Conservation (phyloP, 495 filamentous ascomycete genomes). For the Aspergillus sclerotioniger region DNA sequence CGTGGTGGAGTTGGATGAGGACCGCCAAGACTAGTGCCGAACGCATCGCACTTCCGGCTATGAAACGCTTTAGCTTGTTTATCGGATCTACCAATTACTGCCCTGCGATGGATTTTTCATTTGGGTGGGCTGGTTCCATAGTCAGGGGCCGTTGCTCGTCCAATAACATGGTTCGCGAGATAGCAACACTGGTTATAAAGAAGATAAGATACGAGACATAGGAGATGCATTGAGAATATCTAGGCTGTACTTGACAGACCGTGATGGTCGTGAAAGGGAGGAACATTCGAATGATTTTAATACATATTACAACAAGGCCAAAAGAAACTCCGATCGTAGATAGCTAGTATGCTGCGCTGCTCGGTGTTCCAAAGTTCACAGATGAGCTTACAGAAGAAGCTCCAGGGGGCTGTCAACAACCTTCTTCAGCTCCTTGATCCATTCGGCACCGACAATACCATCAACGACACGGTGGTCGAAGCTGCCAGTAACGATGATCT, state of each 20-base stretch:
- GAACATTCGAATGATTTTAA: slow-evolving; percentile 36
- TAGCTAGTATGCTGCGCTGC: slow-evolving; percentile 15
- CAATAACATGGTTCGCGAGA: no score
- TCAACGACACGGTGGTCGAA: slow-evolving; percentile 97
- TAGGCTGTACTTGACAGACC: slow-evolving; percentile 36
- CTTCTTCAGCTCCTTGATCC: slow-evolving; percentile 96
- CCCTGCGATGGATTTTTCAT: no score
- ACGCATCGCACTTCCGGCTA: not conserved
- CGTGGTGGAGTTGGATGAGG: slow-evolving; percentile 9
- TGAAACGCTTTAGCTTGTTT: slow-evolving; percentile 1
- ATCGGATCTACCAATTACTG: not conserved
- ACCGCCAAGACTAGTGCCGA: slow-evolving; percentile 14
- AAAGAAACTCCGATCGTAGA: slow-evolving; percentile 18
- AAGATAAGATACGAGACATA: slow-evolving; percentile 10
- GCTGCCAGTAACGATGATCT: slow-evolving; percentile 89
- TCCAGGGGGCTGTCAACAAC: slow-evolving; percentile 95
- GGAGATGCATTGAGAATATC: slow-evolving; percentile 38
- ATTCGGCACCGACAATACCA: slow-evolving; percentile 95
- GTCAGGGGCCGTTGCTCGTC: not conserved
- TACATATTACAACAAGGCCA: slow-evolving; percentile 43
- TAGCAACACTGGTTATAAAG: not conserved
- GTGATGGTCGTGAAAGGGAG: slow-evolving; percentile 26
- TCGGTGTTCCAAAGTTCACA: slow-evolving; percentile 8
- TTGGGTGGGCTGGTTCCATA: not conserved
- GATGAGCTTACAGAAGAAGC: slow-evolving; percentile 68